phyloP scores from a whole-genome alignment of 163 green algal species.

The Chlamydomonas reinhardtii region DNA sequence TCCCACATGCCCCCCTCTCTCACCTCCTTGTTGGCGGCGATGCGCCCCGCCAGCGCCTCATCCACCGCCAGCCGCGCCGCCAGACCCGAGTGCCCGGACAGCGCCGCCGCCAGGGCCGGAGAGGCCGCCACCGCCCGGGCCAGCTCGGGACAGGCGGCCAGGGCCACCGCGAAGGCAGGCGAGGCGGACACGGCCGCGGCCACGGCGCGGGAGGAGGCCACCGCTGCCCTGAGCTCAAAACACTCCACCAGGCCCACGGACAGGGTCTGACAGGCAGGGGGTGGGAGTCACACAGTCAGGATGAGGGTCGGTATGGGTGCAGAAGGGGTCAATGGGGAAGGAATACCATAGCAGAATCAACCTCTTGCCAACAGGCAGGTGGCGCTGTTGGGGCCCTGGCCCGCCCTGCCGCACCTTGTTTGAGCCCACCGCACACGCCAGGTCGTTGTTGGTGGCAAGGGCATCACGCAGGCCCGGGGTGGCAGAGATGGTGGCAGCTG shows the following conservation, averaged over 20 bases:
- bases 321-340: too few species aligned
- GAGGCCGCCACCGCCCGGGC: neutral
- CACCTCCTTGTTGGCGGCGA: neutral
- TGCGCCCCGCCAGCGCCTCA: conserved; percentile 5
- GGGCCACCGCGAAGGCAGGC: conserved; percentile 9
- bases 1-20: too few species aligned
- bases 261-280: neutral
- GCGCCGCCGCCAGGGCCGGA: neutral
- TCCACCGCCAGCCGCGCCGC: conserved; percentile 1
- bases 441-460: conserved; percentile 14
- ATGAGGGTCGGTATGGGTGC: too few species aligned
- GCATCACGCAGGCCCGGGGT: neutral
- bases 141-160: neutral
- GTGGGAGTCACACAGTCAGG: neutral
- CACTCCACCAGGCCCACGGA: neutral
- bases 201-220: conserved; percentile 2
- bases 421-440: conserved; percentile 6
- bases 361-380: too few species aligned
- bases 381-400: too few species aligned
- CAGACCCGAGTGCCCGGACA: neutral
- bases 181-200: neutral
- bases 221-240: neutral
- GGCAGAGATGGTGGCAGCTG: conserved; percentile 6
- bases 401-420: conserved; percentile 15
- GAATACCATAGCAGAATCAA: too few species aligned